Percentiles rank a stretch among this genome's conserved stretches.
These are phyloP conservation scores for Dorcoceras hygrometricum DNA, from an alignment of 257 asterid species.

Conservation along the genomic window DNA sequence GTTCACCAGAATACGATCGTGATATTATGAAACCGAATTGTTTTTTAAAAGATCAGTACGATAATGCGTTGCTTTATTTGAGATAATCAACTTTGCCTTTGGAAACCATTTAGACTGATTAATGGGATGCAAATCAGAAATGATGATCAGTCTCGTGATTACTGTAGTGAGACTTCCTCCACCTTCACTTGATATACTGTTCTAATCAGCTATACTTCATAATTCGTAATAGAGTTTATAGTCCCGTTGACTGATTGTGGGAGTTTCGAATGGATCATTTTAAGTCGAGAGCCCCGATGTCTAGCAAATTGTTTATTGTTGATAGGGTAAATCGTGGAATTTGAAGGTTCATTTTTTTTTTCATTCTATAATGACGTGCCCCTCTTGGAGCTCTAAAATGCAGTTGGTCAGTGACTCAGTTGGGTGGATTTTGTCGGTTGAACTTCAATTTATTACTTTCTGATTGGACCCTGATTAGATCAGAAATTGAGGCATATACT, in stretches of 20 bases:
- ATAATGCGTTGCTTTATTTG: background rate
- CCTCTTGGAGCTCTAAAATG: background rate
- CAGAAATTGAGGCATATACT: background rate
- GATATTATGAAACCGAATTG: background rate
- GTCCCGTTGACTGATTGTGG: too few species aligned
- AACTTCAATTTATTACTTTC: background rate
- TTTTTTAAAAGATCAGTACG: background rate
- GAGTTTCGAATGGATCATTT: constrained; percentile 11
- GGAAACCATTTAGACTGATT: background rate
- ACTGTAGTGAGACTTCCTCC: background rate
- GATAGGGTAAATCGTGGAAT: background rate
- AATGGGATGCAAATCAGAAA: constrained; percentile 5
- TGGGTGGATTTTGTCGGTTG: background rate
- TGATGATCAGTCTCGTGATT: too few species aligned
- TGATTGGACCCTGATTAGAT: constrained; percentile 3
- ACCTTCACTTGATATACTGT: background rate
- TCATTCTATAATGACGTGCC: background rate
- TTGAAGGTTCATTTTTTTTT: background rate
- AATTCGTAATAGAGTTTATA: too few species aligned
- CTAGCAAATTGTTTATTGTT: background rate
- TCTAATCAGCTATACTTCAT: background rate
- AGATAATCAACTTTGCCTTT: background rate
- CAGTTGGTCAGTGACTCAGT: background rate
- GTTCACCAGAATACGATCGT: background rate
- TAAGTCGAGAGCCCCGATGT: background rate